Conservation (phyloP, 2,329 filamentous ascomycete genomes). For the Fusarium anguioides region DNA sequence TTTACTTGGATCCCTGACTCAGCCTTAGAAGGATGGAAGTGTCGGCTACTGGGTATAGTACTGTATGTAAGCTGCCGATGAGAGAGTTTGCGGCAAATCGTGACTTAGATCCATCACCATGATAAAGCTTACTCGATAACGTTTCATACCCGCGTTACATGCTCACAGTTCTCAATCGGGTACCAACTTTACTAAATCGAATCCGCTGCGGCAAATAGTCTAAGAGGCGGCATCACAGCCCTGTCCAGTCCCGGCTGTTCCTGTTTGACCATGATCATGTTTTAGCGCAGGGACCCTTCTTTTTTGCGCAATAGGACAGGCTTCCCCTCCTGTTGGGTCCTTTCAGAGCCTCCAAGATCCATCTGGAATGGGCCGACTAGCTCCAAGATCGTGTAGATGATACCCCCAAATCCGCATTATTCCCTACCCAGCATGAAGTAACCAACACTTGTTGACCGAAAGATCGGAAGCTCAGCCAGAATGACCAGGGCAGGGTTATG, state of each 20-base stretch:
- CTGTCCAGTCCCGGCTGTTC: not conserved
- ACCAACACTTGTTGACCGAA: not conserved
- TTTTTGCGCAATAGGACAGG: conserved; percentile 7
- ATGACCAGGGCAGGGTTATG: not conserved
- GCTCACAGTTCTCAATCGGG: not conserved
- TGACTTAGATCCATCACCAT: too few species aligned
- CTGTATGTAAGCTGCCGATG: not conserved
- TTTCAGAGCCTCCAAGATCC: conserved; percentile 4
- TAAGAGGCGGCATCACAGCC: too few species aligned
- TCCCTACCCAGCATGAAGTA: not conserved
- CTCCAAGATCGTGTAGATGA: not conserved
- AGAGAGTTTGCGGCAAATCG: not conserved
- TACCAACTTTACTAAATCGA: not conserved
- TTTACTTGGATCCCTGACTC: not conserved
- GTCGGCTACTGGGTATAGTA: too few species aligned
- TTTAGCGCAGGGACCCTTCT: conserved; percentile 26
- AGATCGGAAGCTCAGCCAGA: not conserved
- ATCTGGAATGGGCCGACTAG: conserved; percentile 4
- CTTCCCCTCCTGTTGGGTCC: conserved; percentile 15
- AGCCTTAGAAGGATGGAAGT: not conserved
- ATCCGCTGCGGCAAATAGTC: not conserved
- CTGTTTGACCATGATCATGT: conserved; percentile 4
- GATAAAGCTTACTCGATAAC: not conserved
- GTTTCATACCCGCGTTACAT: conserved; percentile 2
- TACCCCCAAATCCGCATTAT: not conserved